Evolutionary conservation across 768 basidiomycete species (phyloP).

Genomic region (Tubosaeta sp.): DNA sequence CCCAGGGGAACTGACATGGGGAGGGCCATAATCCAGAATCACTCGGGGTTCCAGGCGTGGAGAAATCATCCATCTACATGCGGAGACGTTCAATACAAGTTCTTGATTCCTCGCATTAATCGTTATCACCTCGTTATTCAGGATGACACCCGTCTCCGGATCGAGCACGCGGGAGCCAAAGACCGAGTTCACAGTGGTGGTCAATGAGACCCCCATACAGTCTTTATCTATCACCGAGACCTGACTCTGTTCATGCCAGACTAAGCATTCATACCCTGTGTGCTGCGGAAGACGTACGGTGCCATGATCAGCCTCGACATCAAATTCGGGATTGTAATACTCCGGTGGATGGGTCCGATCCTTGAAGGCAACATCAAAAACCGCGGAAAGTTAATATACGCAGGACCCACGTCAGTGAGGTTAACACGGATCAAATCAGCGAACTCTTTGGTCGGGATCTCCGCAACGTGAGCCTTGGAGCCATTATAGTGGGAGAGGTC

Average conservation of each 20-base stretch:
- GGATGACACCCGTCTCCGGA: conserved; percentile 78
- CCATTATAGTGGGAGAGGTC: conserved; percentile 67
- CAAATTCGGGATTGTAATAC: conserved; percentile 84
- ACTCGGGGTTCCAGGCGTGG: conserved; percentile 79
- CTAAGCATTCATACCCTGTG: conserved; percentile 4
- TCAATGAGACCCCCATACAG: conserved; percentile 84
- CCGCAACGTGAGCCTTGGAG: conserved; percentile 48
- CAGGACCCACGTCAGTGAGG: conserved; percentile 71
- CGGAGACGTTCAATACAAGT: background rate
- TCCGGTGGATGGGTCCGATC: conserved; percentile 73
- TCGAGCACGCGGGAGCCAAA: conserved; percentile 90
- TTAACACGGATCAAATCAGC: conserved; percentile 57
- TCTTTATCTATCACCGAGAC: conserved; percentile 75
- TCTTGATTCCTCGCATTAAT: background rate
- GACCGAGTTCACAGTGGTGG: conserved; percentile 84
- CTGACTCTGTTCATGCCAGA: conserved; percentile 57
- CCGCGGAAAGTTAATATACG: conserved; percentile 1
- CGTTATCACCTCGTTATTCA: conserved; percentile 78
- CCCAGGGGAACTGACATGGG: conserved; percentile 50
- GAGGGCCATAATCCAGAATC: conserved; percentile 79
- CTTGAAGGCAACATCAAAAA: conserved; percentile 37
- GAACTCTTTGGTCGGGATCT: conserved; percentile 68
- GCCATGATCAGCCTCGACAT: conserved; percentile 77
- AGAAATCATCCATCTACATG: conserved; percentile 85
- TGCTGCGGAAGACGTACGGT: conserved; percentile 40